Evolutionary conservation across 2,329 filamentous ascomycete species (phyloP).

Genomic region (Chaetomiaceae sp.): DNA sequence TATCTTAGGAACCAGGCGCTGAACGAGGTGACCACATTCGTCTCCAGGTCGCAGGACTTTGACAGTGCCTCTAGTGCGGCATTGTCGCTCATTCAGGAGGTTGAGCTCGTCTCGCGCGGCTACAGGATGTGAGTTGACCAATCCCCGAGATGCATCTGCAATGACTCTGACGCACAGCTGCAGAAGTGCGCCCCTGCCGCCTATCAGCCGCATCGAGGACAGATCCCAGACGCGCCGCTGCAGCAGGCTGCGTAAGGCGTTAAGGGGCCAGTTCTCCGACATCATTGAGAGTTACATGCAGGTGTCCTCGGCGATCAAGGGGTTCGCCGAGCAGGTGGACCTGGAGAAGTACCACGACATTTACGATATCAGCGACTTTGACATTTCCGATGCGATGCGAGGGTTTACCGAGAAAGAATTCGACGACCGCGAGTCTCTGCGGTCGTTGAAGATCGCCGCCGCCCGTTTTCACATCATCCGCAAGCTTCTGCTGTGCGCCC

Average conservation of each 20-base stretch:
- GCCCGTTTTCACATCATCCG: constrained; percentile 76
- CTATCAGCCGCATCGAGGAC: constrained; percentile 88
- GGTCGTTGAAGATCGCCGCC: constrained; percentile 74
- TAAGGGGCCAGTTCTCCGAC: constrained; percentile 65
- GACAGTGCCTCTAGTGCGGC: constrained; percentile 73
- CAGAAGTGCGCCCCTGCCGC: constrained; percentile 83
- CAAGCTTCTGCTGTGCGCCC: constrained; percentile 81
- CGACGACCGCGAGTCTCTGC: constrained; percentile 73
- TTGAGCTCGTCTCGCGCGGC: constrained; percentile 89
- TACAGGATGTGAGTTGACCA: constrained; percentile 66
- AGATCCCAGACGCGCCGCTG: constrained; percentile 75
- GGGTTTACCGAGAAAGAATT: constrained; percentile 62
- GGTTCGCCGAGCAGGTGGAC: constrained; percentile 72
- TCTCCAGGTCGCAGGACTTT: constrained; percentile 72
- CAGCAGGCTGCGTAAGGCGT: constrained; percentile 68
- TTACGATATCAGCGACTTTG: constrained; percentile 71
- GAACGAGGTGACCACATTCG: constrained; percentile 62
- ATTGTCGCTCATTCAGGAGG: constrained; percentile 81
- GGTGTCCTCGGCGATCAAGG: constrained; percentile 63
- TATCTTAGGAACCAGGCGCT: constrained; percentile 72
- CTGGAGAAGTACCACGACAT: constrained; percentile 91
- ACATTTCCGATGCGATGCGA: constrained; percentile 65
- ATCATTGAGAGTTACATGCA: constrained; percentile 69
- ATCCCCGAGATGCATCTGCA: neutral
- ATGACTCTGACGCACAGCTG: constrained; percentile 10